Conservation (phyloP, 2,329 filamentous ascomycete species). For the Diaporthe batatas region DNA sequence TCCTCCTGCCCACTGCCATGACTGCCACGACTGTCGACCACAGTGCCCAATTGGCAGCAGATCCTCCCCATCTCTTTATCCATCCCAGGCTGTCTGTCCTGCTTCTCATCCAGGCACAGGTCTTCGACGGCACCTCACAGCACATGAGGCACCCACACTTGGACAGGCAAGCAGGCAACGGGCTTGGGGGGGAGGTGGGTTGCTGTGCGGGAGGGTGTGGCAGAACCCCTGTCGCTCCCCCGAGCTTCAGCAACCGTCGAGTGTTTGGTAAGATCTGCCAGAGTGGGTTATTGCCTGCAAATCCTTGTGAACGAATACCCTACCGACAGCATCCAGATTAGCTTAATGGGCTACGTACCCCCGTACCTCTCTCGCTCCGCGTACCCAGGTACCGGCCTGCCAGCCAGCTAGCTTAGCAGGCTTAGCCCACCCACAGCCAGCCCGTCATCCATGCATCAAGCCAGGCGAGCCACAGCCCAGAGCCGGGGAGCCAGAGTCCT, state of each 20-base stretch:
- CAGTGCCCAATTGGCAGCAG: background rate
- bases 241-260: conserved; percentile 1
- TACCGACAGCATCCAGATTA: conserved; percentile 10
- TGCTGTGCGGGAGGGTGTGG: conserved; percentile 5
- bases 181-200: background rate
- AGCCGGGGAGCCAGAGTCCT: conserved; percentile 27
- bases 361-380: conserved; percentile 8
- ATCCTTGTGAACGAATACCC: conserved; percentile 26
- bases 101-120: conserved; percentile 8
- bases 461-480: conserved; percentile 22
- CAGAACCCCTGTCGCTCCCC: conserved; percentile 19
- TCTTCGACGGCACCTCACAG: background rate
- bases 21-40: no score
- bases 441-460: conserved; percentile 19
- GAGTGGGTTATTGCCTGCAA: conserved; percentile 21
- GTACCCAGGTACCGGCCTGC: conserved; percentile 8
- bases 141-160: background rate
- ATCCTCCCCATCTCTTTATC: background rate
- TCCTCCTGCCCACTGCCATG: background rate
- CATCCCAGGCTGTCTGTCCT: background rate
- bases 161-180: background rate
- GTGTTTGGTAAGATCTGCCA: conserved; percentile 32
- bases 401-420: conserved; percentile 15
- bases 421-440: conserved; percentile 15
- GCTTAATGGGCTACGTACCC: conserved; percentile 22